Evolutionary conservation across 176 grass and related monocot genomes (phyloP).

Genomic region (Oryza punctata): DNA sequence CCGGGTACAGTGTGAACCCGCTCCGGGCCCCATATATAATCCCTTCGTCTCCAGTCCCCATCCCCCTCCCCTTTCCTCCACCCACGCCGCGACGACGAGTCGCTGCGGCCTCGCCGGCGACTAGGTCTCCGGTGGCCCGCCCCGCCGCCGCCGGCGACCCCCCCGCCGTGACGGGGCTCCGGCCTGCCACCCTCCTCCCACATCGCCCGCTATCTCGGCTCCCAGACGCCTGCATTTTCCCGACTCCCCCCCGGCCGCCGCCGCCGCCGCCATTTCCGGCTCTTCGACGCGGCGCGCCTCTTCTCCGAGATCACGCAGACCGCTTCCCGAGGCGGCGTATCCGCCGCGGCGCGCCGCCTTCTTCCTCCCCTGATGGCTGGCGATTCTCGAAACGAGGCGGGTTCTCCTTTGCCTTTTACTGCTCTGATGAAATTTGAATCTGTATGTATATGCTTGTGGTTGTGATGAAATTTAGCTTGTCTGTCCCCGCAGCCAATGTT

Average conservation of each 20-base stretch:
- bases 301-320: not conserved
- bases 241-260: not conserved
- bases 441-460: not conserved
- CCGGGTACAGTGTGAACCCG: not conserved
- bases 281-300: not conserved
- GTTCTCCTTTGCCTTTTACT: not conserved
- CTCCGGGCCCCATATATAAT: not conserved
- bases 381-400: not conserved
- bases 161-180: too few species aligned
- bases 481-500: slow-evolving; percentile 7
- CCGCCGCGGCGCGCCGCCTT: not conserved
- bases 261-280: not conserved
- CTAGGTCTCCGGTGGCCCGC: not conserved
- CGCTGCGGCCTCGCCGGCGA: not conserved
- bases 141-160: too few species aligned
- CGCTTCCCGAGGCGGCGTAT: too few species aligned
- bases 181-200: not conserved
- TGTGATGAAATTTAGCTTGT: slow-evolving; percentile 21
- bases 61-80: not conserved
- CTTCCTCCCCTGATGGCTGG: not conserved
- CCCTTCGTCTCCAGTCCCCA: not conserved
- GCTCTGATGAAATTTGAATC: not conserved
- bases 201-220: not conserved
- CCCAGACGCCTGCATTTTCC: not conserved
- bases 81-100: not conserved